Base-by-base conservation (phyloP, 257 asterid genomes). In the Rhazya stricta region DNA sequence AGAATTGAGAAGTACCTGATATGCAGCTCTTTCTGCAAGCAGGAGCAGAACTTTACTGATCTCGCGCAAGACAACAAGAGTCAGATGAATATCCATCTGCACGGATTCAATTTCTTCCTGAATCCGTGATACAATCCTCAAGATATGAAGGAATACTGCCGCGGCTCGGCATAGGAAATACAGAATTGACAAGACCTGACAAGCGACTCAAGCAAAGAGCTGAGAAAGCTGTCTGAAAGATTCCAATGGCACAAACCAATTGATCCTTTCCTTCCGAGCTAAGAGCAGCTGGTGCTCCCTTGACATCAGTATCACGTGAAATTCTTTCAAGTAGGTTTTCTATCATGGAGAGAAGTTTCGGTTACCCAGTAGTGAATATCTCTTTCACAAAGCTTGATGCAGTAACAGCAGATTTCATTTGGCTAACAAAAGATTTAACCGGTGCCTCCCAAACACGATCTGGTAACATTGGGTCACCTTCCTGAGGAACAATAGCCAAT, bases 51-150 rank as follows among this genome's bases (percentile, higher is more conserved):
- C 94, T 88, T 91, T 95, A 85, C 80, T 91, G 87, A 91, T 91
- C 81, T 89, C 91, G 71, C 89, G 96, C 86, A 87, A 83, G 68
- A 95, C 94, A 63, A 89, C 97, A 79, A 95, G 91, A 71, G 98
- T 89, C 84, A 95, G 83, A 80, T 86, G 98, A 13, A 92, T 89
- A 85, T 92, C 96, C 78, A 85, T 75, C 80, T 95, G 97, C 54
- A 95, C 98, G 11, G 96, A 94, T 91, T 92, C 98, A 45, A 95
- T 84, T 86, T 95, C 99, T 77, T 91, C 98, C 77, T 92, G 98
- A 81, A 95, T 88, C 70, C 90, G 90, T 18, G 93, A 86, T 73
- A 83, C 70, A 43, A 95, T 87, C 85, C 89, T 91, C 23, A 85
- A 79, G 39, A 95, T 87, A 61, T 91, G 91, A 88, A 54, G 98